These are phyloP conservation scores for Hymenoscyphus scutula DNA, from an alignment of 2,329 filamentous ascomycete species.

Conservation along the genomic window DNA sequence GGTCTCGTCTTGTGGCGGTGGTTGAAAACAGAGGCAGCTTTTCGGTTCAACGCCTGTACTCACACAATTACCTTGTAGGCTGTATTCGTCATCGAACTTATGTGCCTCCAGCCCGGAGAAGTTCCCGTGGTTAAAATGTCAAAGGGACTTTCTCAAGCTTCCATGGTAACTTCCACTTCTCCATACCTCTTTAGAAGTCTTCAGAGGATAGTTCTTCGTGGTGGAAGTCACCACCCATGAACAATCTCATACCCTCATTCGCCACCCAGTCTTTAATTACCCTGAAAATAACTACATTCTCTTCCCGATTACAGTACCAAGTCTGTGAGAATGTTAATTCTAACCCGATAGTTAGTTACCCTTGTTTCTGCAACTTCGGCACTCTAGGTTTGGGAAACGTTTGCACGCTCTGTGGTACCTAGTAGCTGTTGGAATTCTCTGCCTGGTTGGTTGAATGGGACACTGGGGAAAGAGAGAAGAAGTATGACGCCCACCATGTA, in stretches of 20 bases:
- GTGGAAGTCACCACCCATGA: not conserved
- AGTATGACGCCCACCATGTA: not conserved
- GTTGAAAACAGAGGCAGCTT: not conserved
- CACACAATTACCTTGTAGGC: not conserved
- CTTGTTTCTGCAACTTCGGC: not conserved
- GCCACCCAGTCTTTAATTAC: not conserved
- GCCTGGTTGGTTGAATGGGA: not conserved
- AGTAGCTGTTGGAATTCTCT: not conserved
- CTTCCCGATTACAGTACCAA: not conserved
- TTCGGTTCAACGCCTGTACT: not conserved
- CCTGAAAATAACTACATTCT: not conserved
- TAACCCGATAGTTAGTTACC: not conserved
- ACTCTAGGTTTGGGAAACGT: not conserved
- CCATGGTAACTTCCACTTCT: not conserved
- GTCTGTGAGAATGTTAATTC: not conserved
- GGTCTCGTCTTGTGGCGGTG: not conserved
- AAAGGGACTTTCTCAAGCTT: not conserved
- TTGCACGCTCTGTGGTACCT: not conserved
- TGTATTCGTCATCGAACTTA: not conserved
- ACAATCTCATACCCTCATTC: not conserved
- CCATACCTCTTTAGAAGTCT: not conserved
- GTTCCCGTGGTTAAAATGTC: not conserved
- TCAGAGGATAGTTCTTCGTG: not conserved
- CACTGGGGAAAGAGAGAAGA: not conserved
- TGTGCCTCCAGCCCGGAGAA: not conserved